Evolutionary conservation across 208 protist genomes (phyloP), one percentile per base, ranked within the genome.

Genomic region (Wallacemonas sp.): DNA sequence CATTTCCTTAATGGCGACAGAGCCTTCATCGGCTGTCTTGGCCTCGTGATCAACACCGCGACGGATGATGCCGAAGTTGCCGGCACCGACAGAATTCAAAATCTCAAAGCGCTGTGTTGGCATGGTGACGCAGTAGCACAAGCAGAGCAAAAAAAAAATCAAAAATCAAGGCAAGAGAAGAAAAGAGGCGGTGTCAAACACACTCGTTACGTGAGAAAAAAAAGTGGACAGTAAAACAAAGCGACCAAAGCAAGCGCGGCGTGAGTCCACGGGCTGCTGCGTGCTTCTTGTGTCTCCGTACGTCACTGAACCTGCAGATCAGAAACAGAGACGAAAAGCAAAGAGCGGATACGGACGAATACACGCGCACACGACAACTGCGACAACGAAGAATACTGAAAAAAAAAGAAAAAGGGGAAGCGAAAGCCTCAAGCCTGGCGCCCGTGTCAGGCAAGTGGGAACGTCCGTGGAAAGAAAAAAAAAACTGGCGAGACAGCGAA

Each of bases 41-140:
- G 73, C 57, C 33, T 71, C 63, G 30, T 58, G 44, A 33, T 79
- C 73, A 34, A 79, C 71, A 19, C 66, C 75, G 41, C 68, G 68
- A 48, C 54, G 75, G 24, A 81, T 65, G 42, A 71, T 65, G 19
- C 75, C 75, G 22, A 76, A 81, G 32, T 72, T 76, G 38, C 75
- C 75, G 3, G 63, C 50, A 21, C 75, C 75, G 30, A 81, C 69
- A 15, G 73, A 60, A 21, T 74, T 68, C 19, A 79, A 36, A 17
- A 71, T 61, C 38, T 65, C 63, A 62, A 73, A 79, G 59, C 73
- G 67, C 9, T 57, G 50, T 8, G 41, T 8, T 12, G 41, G 24
- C 41, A 46, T 46, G 37, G 37, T 9, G 12, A 15, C 12, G 34
- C 34, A 15, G 6, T 6, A 15, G 6, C 34, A 13, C 34, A 38